Base-by-base conservation (phyloP, 2,329 filamentous ascomycete genomes). In the Colletotrichum musicola region DNA sequence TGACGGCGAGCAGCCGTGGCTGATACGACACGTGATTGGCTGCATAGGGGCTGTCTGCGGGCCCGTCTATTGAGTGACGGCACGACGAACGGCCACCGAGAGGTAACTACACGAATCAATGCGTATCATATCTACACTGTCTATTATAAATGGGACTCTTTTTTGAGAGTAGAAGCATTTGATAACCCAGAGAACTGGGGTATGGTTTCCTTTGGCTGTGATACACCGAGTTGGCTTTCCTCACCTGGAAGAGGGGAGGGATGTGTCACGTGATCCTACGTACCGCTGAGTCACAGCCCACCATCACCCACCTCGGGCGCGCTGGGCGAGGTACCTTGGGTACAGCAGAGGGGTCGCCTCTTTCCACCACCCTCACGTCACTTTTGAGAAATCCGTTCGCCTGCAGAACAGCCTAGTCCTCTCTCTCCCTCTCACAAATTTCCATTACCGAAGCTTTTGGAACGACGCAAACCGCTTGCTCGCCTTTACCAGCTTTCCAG, bases 351-450 rank as follows among this genome's bases (percentile, higher is more conserved):
- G 20, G 16, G 56, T 65, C 56, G 44, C 54, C 61, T 57, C 50
- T 27, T 54, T 42, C 49, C 22, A 64, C 60, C 60, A 55, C 55
- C 49, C 62, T 66, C 66, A 69, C 66, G 66, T 69, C 66, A 69
- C 65, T 50, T 35, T 57, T 44, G 62, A 64, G 55, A 44, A 68
- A 69, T 69, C 50, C 38, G 40, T 62, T 50, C 62, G 51, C 40
- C 55, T 56, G 62, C 62, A 54, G 59, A 38, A 35, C 18, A 55
- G 44, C 55, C 62, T 56, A 47, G 22, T 69, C 62, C 9, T 20
- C 47, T 54, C 47, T 54, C 42, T 61, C 44, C 55, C 56, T 69
- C 56, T 69, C 50, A 56, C 55, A 66, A 68, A 61, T 47, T 59
- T 42, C 44, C 62, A 65, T 61, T 47, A 65, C 38, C 55, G 56